Evolutionary conservation across 1,284 basidiomycete genomes (phyloP), one percentile per base, ranked within the genome.

Genomic region (Trametes sp.): DNA sequence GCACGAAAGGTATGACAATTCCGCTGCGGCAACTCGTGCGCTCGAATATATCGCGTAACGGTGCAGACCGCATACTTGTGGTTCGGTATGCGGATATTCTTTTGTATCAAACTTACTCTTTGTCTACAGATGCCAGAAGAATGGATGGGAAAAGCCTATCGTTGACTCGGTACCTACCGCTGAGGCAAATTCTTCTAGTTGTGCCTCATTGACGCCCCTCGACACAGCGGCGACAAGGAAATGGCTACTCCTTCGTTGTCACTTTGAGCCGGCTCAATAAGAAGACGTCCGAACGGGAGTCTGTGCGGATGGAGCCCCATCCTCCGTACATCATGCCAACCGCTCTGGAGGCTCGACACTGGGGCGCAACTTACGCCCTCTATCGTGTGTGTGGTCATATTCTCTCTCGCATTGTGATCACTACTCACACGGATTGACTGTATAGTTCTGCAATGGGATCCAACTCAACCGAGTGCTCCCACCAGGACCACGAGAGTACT

Each of bases 281-380:
- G 74, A 94, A 90, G 76, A 87, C 85, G 23, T 85, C 87, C 8
- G 82, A 89, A 65, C 81, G 78, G 62, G 92, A 94, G 70, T 82
- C 79, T 14, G 88, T 95, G n/a, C 83, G 87, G 48, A 76, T 96
- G 66, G 85, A 86, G 62, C 90, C 94, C 4, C 85, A 90, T 71
- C 89, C 88, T 8, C 83, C 88, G 14, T 83, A 90, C 69, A 74
- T 83, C 46, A 81, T 86, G 57, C 82, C 84, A 6, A 87, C 87
- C 21, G 83, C 86, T 3, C 74, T 89, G 29, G 89, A 95, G 77
- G 93, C 94, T 21, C 89, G 87, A 53, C 95, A 96, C 72, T 95
- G 90, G 86, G 93, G 90, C 24, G 94, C 94, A 26, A 92, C 92
- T 3, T 95, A 95, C 70, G 93, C 93, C 29, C 76, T 96, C 59